Conservation (phyloP, 768 basidiomycete genomes). For the Lentinula sp. region DNA sequence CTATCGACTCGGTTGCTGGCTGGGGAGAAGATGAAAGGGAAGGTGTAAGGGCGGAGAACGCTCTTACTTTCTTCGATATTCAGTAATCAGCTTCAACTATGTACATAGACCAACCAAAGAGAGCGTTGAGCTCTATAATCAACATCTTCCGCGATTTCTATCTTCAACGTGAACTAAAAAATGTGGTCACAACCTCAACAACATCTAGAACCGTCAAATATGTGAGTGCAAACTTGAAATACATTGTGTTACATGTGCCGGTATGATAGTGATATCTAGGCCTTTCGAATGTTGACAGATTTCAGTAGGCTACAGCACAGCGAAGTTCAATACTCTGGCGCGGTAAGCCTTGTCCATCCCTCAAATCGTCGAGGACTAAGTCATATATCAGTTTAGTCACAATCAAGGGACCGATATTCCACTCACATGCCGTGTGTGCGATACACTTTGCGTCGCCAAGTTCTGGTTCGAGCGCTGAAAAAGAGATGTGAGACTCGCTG, state of each 20-base stretch:
- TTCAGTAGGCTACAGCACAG: slow-evolving; percentile 7
- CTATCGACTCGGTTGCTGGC: slow-evolving; percentile 60
- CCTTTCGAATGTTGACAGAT: background rate
- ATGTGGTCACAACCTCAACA: no score
- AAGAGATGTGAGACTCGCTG: background rate
- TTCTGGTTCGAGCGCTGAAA: background rate
- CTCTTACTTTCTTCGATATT: slow-evolving; percentile 62
- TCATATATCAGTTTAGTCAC: background rate
- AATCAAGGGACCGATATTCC: no score
- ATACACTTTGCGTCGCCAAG: slow-evolving; percentile 1
- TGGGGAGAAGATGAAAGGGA: slow-evolving; percentile 59
- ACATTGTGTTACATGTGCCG: no score
- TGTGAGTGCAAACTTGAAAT: no score
- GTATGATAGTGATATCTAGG: no score
- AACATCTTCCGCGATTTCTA: no score
- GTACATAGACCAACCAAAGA: background rate
- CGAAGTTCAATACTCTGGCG: slow-evolving; percentile 7
- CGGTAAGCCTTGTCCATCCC: slow-evolving; percentile 4
- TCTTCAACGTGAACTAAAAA: no score
- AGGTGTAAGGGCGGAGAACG: slow-evolving; percentile 68
- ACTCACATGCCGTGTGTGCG: slow-evolving; percentile 7
- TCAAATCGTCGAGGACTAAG: slow-evolving; percentile 4
- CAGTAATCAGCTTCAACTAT: background rate
- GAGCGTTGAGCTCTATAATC: background rate
- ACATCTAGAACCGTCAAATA: no score